Evolutionary conservation across 2,329 filamentous ascomycete species (phyloP).

Genomic region (Penicillium sp.): DNA sequence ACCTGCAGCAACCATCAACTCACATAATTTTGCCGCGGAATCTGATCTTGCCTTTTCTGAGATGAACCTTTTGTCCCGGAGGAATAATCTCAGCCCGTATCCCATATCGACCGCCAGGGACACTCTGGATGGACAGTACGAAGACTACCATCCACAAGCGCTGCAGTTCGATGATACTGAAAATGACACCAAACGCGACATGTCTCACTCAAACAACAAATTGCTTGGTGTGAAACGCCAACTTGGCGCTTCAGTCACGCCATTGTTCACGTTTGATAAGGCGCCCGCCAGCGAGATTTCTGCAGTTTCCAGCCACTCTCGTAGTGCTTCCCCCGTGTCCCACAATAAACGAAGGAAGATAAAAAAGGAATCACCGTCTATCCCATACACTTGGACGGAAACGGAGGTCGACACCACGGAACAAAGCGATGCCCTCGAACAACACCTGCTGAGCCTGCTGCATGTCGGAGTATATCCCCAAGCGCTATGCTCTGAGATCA

Average conservation of each 20-base stretch:
- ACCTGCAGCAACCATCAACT: neutral
- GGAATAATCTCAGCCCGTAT: neutral
- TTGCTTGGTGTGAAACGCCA: neutral
- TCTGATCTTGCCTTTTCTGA: slow-evolving; percentile 26
- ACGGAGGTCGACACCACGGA: neutral
- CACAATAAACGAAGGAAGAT: neutral
- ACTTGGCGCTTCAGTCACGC: neutral
- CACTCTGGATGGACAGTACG: neutral
- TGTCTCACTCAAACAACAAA: neutral
- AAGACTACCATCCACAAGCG: neutral
- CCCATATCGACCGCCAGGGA: neutral
- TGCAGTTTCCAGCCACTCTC: no score
- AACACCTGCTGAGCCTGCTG: slow-evolving; percentile 16
- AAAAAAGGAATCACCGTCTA: neutral
- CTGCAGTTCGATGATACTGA: neutral
- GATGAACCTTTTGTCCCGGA: slow-evolving; percentile 21
- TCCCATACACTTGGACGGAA: slow-evolving; percentile 15
- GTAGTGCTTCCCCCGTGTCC: neutral
- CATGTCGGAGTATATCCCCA: slow-evolving; percentile 15
- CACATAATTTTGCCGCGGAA: slow-evolving; percentile 3
- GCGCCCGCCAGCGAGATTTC: neutral
- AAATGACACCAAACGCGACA: neutral
- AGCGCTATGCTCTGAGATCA: neutral
- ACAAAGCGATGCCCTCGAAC: slow-evolving; percentile 3
- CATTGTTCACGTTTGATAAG: neutral